Conservation (phyloP, 805 yeast species). For the Vanderwaltozyma polyspora region DNA sequence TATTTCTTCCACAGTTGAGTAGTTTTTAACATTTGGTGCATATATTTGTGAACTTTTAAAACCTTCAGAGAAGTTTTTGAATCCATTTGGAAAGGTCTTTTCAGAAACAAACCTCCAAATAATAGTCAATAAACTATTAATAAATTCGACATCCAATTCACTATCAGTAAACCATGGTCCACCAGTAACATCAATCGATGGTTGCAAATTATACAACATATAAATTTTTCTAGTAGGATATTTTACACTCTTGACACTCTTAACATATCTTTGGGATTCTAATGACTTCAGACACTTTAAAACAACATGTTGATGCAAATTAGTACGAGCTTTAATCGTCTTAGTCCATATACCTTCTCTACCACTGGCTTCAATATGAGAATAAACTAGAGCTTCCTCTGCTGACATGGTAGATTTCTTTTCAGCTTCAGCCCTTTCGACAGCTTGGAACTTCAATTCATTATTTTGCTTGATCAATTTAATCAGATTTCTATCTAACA, state of each 20-base stretch:
- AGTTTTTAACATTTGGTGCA: constrained; percentile 48
- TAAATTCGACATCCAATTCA: constrained; percentile 88
- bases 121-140: constrained; percentile 69
- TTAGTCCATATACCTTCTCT: constrained; percentile 96
- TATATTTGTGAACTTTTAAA: constrained; percentile 25
- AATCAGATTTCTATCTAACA: constrained; percentile 47
- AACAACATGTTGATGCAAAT: constrained; percentile 86
- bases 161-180: constrained; percentile 99
- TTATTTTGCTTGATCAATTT: constrained; percentile 60
- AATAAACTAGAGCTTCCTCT: constrained; percentile 86
- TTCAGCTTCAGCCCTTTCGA: constrained; percentile 59
- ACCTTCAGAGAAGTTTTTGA: constrained; percentile 27
- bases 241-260: constrained; percentile 81
- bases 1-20: constrained; percentile 64
- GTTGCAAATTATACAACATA: constrained; percentile 88
- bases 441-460: constrained; percentile 64
- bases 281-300: constrained; percentile 67
- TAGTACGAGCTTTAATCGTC: constrained; percentile 78
- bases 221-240: constrained; percentile 91
- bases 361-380: constrained; percentile 84
- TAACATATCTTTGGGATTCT: constrained; percentile 74
- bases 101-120: constrained; percentile 80
- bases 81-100: constrained; percentile 65
- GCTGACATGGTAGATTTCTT: constrained; percentile 67
- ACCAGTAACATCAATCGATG: constrained; percentile 92